Evolutionary conservation across 176 grass and related monocot genomes (phyloP).

Genomic region (Miscanthus lutarioriparius): DNA sequence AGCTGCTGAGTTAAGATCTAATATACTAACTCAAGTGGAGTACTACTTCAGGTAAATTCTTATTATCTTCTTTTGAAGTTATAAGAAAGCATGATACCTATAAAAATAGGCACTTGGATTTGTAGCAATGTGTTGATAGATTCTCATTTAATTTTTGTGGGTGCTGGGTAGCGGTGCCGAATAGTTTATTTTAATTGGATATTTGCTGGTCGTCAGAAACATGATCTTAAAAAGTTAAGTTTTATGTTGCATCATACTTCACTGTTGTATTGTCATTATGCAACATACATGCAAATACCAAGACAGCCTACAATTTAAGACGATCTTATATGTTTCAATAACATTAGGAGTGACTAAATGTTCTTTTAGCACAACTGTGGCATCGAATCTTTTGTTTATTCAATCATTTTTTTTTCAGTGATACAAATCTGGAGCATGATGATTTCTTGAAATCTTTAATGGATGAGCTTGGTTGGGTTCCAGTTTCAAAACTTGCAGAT

Average conservation of each 20-base stretch:
- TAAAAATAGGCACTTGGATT: background rate
- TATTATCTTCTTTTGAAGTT: conserved; percentile 22
- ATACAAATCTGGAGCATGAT: conserved; percentile 65
- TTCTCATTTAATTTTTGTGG: background rate
- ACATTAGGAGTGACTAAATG: background rate
- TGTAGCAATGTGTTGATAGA: background rate
- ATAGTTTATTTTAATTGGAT: conserved; percentile 14
- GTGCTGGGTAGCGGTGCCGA: background rate
- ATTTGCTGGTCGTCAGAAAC: background rate
- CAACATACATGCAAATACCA: background rate
- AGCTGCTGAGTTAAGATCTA: conserved; percentile 52
- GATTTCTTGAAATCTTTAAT: conserved; percentile 75
- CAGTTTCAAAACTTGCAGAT: conserved; percentile 66
- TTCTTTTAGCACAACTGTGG: background rate
- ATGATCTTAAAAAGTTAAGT: background rate
- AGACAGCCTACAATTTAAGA: background rate
- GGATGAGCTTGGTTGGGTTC: conserved; percentile 75
- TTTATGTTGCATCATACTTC: conserved; percentile 5
- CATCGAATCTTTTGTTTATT: conserved; percentile 14
- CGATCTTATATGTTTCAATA: background rate
- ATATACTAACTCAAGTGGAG: conserved; percentile 66
- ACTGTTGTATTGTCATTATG: background rate
- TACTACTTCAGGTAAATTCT: conserved; percentile 72
- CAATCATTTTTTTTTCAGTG: conserved; percentile 43
- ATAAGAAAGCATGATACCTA: background rate